Percentiles rank a stretch among this genome's conserved stretches.
These are phyloP conservation scores for Naganishia antarctica DNA, from an alignment of 768 basidiomycete genomes.

Conservation along the genomic window DNA sequence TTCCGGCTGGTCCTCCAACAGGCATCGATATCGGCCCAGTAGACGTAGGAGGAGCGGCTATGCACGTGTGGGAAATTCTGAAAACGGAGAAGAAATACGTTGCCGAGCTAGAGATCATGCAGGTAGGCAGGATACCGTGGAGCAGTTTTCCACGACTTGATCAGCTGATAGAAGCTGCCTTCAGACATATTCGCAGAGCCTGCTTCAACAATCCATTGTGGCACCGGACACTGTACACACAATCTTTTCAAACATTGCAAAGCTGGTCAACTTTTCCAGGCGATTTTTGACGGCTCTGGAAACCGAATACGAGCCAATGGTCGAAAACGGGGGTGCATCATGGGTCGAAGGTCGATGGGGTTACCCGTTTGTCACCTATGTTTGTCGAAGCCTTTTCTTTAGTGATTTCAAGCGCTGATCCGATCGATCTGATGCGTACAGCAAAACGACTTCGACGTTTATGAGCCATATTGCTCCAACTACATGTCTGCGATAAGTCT, in stretches of 20 bases:
- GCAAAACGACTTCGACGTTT: slow-evolving; percentile 93
- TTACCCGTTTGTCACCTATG: slow-evolving; percentile 40
- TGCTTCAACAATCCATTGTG: slow-evolving; percentile 75
- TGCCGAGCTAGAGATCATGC: slow-evolving; percentile 91
- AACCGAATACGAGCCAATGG: slow-evolving; percentile 47
- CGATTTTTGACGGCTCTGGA: slow-evolving; percentile 48
- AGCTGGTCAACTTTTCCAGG: slow-evolving; percentile 75
- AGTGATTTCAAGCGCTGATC: no score
- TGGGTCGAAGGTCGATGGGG: slow-evolving; percentile 49
- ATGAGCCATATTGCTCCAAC: slow-evolving; percentile 96
- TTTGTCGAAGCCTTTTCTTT: no score
- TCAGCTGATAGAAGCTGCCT: neutral
- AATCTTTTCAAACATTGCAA: slow-evolving; percentile 90
- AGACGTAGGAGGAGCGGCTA: slow-evolving; percentile 64
- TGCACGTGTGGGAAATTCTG: slow-evolving; percentile 77
- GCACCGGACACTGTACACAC: slow-evolving; percentile 93
- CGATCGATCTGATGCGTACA: no score
- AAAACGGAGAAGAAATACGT: slow-evolving; percentile 96
- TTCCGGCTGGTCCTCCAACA: slow-evolving; percentile 28
- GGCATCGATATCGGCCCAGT: slow-evolving; percentile 25
- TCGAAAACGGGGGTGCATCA: slow-evolving; percentile 41
- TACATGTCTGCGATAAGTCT: slow-evolving; percentile 81
- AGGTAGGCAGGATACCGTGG: slow-evolving; percentile 54
- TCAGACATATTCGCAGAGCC: slow-evolving; percentile 81
- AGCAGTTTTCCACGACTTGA: no score